A percentile compares a stretch with the other conserved stretches of the same genome.
phyloP scores from a whole-genome alignment of 163 green algal species.

The Botryococcus braunii region DNA sequence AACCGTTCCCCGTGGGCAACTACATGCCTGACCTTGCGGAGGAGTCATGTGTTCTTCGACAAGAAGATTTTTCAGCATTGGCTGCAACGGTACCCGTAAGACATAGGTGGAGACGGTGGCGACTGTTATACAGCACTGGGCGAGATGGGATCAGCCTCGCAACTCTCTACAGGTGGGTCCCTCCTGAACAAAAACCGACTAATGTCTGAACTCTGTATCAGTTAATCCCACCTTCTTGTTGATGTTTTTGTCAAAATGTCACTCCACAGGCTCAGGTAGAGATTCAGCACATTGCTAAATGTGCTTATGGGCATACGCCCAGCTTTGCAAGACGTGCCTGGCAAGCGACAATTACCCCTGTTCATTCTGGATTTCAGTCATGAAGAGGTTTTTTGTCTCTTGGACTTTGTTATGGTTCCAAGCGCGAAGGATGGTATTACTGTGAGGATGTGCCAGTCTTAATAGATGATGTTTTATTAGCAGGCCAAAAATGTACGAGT shows the following conservation, averaged over 20 bases:
- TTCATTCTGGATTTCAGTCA: too few relatives aligned
- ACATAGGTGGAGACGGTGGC: slow-evolving; percentile 33
- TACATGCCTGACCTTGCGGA: slow-evolving; percentile 14
- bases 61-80: slow-evolving; percentile 14
- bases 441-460: too few relatives aligned
- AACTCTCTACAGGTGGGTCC: slow-evolving; percentile 47
- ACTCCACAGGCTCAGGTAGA: background rate
- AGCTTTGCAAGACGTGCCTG: too few relatives aligned
- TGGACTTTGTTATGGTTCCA: too few relatives aligned
- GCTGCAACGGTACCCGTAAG: slow-evolving; percentile 16
- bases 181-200: background rate
- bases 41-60: slow-evolving; percentile 7
- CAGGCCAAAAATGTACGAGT: background rate
- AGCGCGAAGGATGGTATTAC: too few relatives aligned
- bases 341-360: too few relatives aligned
- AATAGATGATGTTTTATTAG: background rate
- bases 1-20: slow-evolving; percentile 12
- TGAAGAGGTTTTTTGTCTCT: too few relatives aligned
- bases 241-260: background rate
- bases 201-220: background rate
- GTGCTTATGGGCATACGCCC: background rate
- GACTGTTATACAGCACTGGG: slow-evolving; percentile 48
- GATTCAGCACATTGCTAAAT: background rate
- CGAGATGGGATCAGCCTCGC: slow-evolving; percentile 60
- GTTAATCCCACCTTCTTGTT: background rate